Base-by-base conservation (phyloP, 148 eudicot species). In the Polygonum aviculare region DNA sequence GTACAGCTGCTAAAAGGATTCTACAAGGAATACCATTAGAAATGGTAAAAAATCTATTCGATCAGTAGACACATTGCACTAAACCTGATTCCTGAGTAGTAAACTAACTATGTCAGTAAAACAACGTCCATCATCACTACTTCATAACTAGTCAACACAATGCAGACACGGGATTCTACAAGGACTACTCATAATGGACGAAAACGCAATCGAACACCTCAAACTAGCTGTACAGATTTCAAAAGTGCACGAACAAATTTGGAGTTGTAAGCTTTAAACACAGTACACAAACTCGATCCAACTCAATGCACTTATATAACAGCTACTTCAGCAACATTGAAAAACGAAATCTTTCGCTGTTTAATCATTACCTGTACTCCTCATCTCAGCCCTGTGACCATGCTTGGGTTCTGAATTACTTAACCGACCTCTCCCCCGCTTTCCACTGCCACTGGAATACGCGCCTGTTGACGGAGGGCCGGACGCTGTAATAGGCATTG, bases 401-500 rank as follows among this genome's bases (percentile, higher is more conserved):
- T 71, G 79, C 36, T 36, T 76, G 81, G 15, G 76, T 38, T 72
- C 76, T 75, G 45, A 60, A 78, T 49, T 54, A 75, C 21, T 79
- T 26, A 50, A 3, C 1, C 67, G 26, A 4, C 83, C 85, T 79
- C 82, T 80, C 78, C 79, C 81, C 45, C 79, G 80, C 51, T 85
- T 86, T 39, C 78, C 80, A 55, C 79, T 80, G 19, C 78, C 80
- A 55, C 79, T 80, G 12, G 81, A 78, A 79, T 38, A 54, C 67
- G 69, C 60, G 22, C 90, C 82, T 21, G 80, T 77, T 40, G 77
- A 26, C 18, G 82, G 79, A 19, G 89, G 86, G 76, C 83, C 83
- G 18, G 94, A 74, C 0, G 79, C 76, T 39, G 88, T 81, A 76
- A 83, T 47, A 15, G 84, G 85, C 77, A 40, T 78, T 75, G 89